A percentile compares a stretch with the other conserved stretches of the same genome.
phyloP scores from a whole-genome alignment of 2,329 filamentous ascomycete genomes.

The Nothophoma quercina region DNA sequence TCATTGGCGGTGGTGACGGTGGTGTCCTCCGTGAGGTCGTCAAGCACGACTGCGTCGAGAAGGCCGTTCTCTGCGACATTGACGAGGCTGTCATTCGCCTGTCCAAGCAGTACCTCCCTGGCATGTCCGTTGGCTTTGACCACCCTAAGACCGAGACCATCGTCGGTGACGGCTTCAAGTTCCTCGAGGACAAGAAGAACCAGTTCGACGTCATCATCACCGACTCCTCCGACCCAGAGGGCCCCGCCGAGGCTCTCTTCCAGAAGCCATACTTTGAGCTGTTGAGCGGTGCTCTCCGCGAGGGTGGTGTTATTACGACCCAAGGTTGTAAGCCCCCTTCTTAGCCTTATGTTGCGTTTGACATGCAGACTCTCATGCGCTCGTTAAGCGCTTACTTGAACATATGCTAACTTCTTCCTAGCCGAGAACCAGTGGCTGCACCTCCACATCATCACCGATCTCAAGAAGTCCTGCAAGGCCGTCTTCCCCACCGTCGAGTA shows the following conservation, averaged over 20 bases:
- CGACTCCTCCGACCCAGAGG: slow-evolving; percentile 96
- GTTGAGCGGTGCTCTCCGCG: slow-evolving; percentile 84
- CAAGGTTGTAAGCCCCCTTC: slow-evolving; percentile 97
- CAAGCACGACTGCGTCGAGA: slow-evolving; percentile 97
- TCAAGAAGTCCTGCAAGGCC: slow-evolving; percentile 96
- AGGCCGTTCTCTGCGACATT: slow-evolving; percentile 97
- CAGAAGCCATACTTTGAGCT: slow-evolving; percentile 99
- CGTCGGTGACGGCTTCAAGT: slow-evolving; percentile 98
- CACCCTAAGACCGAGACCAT: slow-evolving; percentile 94
- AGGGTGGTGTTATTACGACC: slow-evolving; percentile 98
- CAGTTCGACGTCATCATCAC: slow-evolving; percentile 99
- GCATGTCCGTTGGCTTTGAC: slow-evolving; percentile 91
- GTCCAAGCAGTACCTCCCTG: slow-evolving; percentile 96
- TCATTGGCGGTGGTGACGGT: slow-evolving; percentile 97
- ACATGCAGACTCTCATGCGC: slow-evolving; percentile 24
- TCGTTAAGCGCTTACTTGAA: slow-evolving; percentile 22
- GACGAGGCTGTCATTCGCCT: slow-evolving; percentile 98
- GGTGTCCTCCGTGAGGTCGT: slow-evolving; percentile 98
- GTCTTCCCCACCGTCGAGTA: slow-evolving; percentile 99
- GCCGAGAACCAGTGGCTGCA: slow-evolving; percentile 99
- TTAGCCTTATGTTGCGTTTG: slow-evolving; percentile 41
- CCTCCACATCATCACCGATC: slow-evolving; percentile 87
- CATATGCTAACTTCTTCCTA: slow-evolving; percentile 52
- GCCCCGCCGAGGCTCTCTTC: slow-evolving; percentile 95
- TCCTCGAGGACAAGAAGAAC: slow-evolving; percentile 95